phyloP scores from a whole-genome alignment of 2,329 filamentous ascomycete species.

The Eutypa lata region DNA sequence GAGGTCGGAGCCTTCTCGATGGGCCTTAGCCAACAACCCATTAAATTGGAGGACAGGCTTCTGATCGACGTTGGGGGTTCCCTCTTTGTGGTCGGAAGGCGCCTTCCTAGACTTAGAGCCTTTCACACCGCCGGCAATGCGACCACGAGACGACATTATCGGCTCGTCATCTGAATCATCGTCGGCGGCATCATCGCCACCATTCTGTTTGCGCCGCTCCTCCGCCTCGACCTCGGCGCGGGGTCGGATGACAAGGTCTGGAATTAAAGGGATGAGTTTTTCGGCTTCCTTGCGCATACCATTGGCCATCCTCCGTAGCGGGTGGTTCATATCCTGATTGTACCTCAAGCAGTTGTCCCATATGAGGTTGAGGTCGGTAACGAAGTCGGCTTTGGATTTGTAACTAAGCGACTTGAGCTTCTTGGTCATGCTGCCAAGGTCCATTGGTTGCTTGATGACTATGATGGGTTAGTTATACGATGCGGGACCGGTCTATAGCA shows the following conservation, averaged over 20 bases:
- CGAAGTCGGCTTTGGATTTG: conserved; percentile 91
- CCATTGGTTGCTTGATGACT: conserved; percentile 97
- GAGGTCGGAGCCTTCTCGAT: conserved; percentile 73
- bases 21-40: conserved; percentile 55
- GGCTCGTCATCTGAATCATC: conserved; percentile 97
- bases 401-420: conserved; percentile 80
- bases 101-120: conserved; percentile 77
- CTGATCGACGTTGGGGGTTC: conserved; percentile 71
- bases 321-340: conserved; percentile 85
- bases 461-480: conserved; percentile 28
- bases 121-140: conserved; percentile 79
- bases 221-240: conserved; percentile 92
- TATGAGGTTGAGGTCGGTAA: conserved; percentile 88
- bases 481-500: neutral
- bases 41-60: conserved; percentile 71
- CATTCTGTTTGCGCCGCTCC: conserved; percentile 79
- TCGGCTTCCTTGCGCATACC: conserved; percentile 98
- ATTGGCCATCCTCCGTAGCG: conserved; percentile 85
- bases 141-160: conserved; percentile 94
- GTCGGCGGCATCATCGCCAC: conserved; percentile 74
- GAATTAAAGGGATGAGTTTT: conserved; percentile 91
- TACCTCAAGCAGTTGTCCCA: conserved; percentile 97
- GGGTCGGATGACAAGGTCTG: conserved; percentile 85
- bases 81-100: conserved; percentile 70
- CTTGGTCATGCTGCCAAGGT: conserved; percentile 96